These are phyloP conservation scores for Colletotrichum sp. DNA, from an alignment of 2,329 filamentous ascomycete species.

Conservation along the genomic window DNA sequence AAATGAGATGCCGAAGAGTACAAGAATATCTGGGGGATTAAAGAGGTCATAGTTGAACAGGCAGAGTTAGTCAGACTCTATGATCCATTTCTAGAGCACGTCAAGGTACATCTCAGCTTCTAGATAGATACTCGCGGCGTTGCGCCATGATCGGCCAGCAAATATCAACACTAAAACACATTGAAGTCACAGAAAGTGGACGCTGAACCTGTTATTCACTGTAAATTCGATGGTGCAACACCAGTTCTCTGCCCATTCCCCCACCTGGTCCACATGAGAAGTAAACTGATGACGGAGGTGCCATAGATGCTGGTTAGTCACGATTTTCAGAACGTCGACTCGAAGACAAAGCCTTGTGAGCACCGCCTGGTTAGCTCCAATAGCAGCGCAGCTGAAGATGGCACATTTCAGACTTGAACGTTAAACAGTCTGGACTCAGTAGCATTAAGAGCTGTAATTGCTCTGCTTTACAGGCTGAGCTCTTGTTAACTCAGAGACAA, in stretches of 20 bases:
- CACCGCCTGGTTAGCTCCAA: too few species aligned
- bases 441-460: background rate
- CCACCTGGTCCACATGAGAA: too few species aligned
- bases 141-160: background rate
- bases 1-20: background rate
- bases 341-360: too few species aligned
- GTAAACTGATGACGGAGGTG: too few species aligned
- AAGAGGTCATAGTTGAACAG: background rate
- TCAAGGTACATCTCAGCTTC: background rate
- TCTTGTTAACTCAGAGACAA: background rate
- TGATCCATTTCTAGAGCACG: background rate
- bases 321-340: too few species aligned
- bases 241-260: too few species aligned
- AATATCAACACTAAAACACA: background rate
- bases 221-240: fast-evolving
- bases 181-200: background rate
- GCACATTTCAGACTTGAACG: too few species aligned
- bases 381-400: fast-evolving
- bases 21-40: background rate
- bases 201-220: background rate
- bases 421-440: background rate
- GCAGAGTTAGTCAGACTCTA: background rate
- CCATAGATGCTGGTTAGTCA: too few species aligned
- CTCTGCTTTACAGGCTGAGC: background rate
- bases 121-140: background rate